Conservation (phyloP, 805 yeast species). For the Nakazawaea populi region DNA sequence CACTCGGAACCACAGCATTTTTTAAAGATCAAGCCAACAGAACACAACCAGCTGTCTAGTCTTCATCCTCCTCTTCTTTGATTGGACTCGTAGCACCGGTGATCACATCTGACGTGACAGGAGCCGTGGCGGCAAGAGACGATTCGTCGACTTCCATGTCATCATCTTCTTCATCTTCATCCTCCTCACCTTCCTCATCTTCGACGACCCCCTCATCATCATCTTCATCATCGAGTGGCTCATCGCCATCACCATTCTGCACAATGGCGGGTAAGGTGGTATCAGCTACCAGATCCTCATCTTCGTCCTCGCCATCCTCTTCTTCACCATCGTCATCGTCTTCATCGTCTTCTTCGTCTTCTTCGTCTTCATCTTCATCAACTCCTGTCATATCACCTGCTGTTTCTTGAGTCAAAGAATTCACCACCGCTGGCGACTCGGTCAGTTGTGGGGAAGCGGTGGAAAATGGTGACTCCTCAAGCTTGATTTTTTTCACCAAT, state of each 20-base stretch:
- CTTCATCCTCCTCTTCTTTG: neutral
- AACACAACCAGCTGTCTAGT: no score
- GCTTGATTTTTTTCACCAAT: constrained; percentile 4
- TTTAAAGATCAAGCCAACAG: neutral
- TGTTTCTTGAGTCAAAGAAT: neutral
- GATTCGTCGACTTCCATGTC: constrained; percentile 7
- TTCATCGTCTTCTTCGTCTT: constrained; percentile 1
- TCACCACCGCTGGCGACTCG: neutral
- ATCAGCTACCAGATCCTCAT: constrained; percentile 5
- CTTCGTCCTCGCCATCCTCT: constrained; percentile 4
- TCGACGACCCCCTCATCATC: constrained; percentile 8
- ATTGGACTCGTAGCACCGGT: neutral
- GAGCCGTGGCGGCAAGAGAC: neutral
- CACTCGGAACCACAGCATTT: no score
- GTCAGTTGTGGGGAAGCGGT: neutral
- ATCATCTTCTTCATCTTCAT: constrained; percentile 11
- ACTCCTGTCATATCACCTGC: neutral
- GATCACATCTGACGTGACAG: neutral
- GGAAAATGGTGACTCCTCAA: neutral
- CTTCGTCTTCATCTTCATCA: constrained; percentile 7
- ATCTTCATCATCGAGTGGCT: neutral
- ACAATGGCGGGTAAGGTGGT: constrained; percentile 1
- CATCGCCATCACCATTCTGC: neutral
- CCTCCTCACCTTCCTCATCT: constrained; percentile 6
- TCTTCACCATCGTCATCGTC: constrained; percentile 7